Conservation (phyloP, 2,329 filamentous ascomycete species). For the Polytolypa hystricis region DNA sequence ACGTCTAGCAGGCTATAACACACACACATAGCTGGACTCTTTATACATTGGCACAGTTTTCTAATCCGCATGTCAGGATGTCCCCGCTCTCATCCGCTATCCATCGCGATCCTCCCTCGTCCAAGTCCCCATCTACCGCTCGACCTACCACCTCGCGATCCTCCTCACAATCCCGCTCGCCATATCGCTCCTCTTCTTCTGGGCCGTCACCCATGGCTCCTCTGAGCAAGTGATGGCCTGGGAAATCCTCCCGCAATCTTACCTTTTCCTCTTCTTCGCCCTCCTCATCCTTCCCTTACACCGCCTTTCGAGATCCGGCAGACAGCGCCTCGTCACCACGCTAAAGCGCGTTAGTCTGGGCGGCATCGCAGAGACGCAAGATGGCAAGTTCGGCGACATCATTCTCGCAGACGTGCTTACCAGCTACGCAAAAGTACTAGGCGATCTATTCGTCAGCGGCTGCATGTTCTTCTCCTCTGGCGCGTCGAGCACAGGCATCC, state of each 20-base stretch:
- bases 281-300: constrained; percentile 65
- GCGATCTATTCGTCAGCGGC: constrained; percentile 74
- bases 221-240: constrained; percentile 60
- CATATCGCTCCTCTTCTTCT: constrained; percentile 69
- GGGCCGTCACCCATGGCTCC: constrained; percentile 63
- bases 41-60: no score
- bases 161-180: constrained; percentile 61
- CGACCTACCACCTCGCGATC: constrained; percentile 75
- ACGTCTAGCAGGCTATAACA: no score
- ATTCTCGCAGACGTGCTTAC: constrained; percentile 88
- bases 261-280: constrained; percentile 60
- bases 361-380: constrained; percentile 71
- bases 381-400: constrained; percentile 92
- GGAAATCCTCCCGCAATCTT: constrained; percentile 77
- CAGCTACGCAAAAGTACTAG: constrained; percentile 85
- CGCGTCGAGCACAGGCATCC: constrained; percentile 64
- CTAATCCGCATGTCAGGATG: constrained; percentile 49
- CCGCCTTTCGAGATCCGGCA: constrained; percentile 56
- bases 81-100: constrained; percentile 77
- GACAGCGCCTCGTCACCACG: constrained; percentile 62
- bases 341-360: constrained; percentile 71
- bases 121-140: constrained; percentile 64
- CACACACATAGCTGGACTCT: no score
- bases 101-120: constrained; percentile 59
- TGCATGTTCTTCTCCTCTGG: constrained; percentile 79